These are phyloP conservation scores for Lipomyces sp. DNA, from an alignment of 805 yeast species.

Conservation along the genomic window DNA sequence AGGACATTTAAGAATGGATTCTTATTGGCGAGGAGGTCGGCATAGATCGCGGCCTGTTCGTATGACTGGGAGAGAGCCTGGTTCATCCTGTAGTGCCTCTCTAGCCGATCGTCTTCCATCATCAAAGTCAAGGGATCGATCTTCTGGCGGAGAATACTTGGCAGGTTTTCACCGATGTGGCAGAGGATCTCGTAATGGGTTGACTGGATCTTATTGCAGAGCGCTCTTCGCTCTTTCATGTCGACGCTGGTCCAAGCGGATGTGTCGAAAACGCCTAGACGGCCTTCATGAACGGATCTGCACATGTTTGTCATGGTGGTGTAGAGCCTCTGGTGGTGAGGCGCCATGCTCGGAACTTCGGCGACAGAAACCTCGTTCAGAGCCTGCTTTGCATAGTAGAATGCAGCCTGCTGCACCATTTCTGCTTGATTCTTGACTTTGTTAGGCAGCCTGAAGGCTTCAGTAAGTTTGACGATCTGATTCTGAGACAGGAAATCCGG, in stretches of 20 bases:
- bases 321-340: neutral
- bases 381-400: neutral
- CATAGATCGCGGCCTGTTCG: slow-evolving; percentile 1
- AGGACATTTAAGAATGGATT: neutral
- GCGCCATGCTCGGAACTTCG: neutral
- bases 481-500: neutral
- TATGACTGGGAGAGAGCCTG: neutral
- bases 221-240: neutral
- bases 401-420: neutral
- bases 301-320: neutral
- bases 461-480: neutral
- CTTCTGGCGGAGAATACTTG: neutral
- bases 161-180: neutral
- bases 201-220: neutral
- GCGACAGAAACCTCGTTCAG: neutral
- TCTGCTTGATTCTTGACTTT: neutral
- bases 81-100: neutral
- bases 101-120: neutral
- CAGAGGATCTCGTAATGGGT: slow-evolving; percentile 1
- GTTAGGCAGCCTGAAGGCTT: neutral
- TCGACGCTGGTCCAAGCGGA: neutral
- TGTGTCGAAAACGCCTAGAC: neutral
- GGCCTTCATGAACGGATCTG: neutral
- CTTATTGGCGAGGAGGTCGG: neutral
- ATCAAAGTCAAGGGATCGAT: neutral